phyloP scores from a whole-genome alignment of 2,329 filamentous ascomycete species.

The Exophiala alcalophila region DNA sequence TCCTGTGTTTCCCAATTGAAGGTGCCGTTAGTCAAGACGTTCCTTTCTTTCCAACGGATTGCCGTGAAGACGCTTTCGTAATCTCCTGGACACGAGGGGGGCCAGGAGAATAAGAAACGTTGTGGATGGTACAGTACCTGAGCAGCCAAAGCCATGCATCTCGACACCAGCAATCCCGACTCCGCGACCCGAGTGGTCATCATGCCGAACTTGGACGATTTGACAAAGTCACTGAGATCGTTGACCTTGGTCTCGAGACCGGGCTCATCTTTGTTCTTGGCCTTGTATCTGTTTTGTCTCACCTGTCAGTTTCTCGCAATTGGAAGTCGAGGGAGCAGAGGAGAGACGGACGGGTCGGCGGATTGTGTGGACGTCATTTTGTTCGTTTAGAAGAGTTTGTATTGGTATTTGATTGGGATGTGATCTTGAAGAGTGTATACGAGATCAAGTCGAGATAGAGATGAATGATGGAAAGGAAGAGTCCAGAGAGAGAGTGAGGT shows the following conservation, averaged over 20 bases:
- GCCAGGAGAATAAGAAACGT: background rate
- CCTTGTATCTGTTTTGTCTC: slow-evolving; percentile 67
- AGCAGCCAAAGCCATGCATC: slow-evolving; percentile 80
- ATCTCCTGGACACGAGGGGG: slow-evolving; percentile 56
- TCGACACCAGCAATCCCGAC: slow-evolving; percentile 67
- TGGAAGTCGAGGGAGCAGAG: background rate
- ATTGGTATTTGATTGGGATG: background rate
- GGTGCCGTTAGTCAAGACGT: background rate
- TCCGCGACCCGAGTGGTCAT: slow-evolving; percentile 72
- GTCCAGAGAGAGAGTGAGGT: background rate
- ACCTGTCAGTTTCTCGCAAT: background rate
- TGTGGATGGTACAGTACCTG: slow-evolving; percentile 52
- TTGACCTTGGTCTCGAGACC: slow-evolving; percentile 72
- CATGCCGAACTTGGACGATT: slow-evolving; percentile 78
- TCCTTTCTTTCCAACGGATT: too few relatives aligned
- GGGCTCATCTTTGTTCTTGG: slow-evolving; percentile 70
- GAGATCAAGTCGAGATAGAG: background rate
- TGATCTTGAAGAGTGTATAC: slow-evolving; percentile 1
- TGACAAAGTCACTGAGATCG: slow-evolving; percentile 68
- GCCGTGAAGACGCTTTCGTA: too few relatives aligned
- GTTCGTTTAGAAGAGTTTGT: background rate
- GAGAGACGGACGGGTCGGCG: slow-evolving; percentile 15
- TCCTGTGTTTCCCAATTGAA: slow-evolving; percentile 62
- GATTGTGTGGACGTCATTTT: slow-evolving; percentile 23
- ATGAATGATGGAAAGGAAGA: too few relatives aligned